These are phyloP conservation scores for Silene coronaria DNA, from an alignment of 179 eudicot genomes.

Conservation along the genomic window DNA sequence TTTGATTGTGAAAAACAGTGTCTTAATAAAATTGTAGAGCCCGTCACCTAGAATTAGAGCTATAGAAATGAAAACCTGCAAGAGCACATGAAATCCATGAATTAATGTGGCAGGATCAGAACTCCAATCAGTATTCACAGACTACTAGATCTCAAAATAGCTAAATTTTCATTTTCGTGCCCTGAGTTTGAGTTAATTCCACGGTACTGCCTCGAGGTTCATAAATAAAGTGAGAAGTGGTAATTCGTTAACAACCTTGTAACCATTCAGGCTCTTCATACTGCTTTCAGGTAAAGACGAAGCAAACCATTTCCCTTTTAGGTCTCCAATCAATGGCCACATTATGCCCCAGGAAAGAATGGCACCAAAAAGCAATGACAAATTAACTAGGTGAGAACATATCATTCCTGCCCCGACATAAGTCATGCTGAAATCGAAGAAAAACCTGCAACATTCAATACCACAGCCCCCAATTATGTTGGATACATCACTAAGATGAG, in stretches of 20 bases:
- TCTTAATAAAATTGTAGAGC: constrained; percentile 73
- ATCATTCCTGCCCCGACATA: constrained; percentile 98
- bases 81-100: not conserved
- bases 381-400: constrained; percentile 80
- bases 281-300: constrained; percentile 53
- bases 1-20: constrained; percentile 43
- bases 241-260: too few relatives aligned
- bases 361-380: constrained; percentile 84
- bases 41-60: constrained; percentile 87
- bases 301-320: constrained; percentile 81
- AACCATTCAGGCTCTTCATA: constrained; percentile 89
- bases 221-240: not conserved
- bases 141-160: too few relatives aligned
- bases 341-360: constrained; percentile 83
- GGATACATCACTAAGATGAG: not conserved
- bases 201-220: too few relatives aligned
- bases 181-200: too few relatives aligned
- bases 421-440: constrained; percentile 91
- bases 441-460: constrained; percentile 61
- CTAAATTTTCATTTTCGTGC: too few relatives aligned
- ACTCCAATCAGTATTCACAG: not conserved
- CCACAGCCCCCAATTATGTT: constrained; percentile 9
- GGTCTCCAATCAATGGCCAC: constrained; percentile 75
- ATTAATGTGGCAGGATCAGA: not conserved
- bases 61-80: constrained; percentile 81